Evolutionary conservation across 2,329 filamentous ascomycete species (phyloP).

Genomic region (Pyrenophora tritici-repentis): DNA sequence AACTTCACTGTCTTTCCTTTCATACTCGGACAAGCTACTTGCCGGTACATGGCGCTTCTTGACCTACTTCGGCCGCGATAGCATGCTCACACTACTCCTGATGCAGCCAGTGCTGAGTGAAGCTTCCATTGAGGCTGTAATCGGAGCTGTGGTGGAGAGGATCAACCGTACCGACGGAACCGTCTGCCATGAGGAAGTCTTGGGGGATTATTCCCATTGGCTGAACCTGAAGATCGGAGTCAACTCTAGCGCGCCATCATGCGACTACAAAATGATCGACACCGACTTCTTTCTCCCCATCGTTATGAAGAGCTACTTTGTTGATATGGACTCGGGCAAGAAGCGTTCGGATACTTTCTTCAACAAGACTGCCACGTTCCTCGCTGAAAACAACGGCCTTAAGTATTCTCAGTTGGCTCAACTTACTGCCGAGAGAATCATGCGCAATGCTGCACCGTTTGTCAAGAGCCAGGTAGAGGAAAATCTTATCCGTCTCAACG

Average conservation of each 20-base stretch:
- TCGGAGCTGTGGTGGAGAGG: conserved; percentile 64
- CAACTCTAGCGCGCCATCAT: conserved; percentile 58
- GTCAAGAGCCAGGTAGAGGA: conserved; percentile 55
- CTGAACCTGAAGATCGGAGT: conserved; percentile 61
- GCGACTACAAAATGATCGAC: conserved; percentile 66
- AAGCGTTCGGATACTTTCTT: conserved; percentile 47
- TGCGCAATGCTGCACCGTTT: conserved; percentile 61
- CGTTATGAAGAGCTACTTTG: conserved; percentile 63
- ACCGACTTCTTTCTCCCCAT: conserved; percentile 66
- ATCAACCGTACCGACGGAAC: conserved; percentile 64
- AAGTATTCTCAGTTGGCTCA: conserved; percentile 59
- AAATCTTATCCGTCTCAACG: conserved; percentile 64
- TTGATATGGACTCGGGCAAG: conserved; percentile 52
- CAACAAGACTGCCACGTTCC: conserved; percentile 53
- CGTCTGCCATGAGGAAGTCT: conserved; percentile 68
- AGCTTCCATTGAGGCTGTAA: conserved; percentile 65
- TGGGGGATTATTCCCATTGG: conserved; percentile 68
- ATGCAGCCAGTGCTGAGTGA: conserved; percentile 63
- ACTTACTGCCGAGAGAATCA: conserved; percentile 62
- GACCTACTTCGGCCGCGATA: conserved; percentile 70
- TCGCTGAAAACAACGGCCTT: conserved; percentile 58
- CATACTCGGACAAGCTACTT: conserved; percentile 65
- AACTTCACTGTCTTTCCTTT: conserved; percentile 64
- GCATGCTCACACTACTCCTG: conserved; percentile 64
- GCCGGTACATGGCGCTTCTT: conserved; percentile 70